phyloP scores from a whole-genome alignment of 805 yeast genomes.

The Nakazawaea laoshanensis region DNA sequence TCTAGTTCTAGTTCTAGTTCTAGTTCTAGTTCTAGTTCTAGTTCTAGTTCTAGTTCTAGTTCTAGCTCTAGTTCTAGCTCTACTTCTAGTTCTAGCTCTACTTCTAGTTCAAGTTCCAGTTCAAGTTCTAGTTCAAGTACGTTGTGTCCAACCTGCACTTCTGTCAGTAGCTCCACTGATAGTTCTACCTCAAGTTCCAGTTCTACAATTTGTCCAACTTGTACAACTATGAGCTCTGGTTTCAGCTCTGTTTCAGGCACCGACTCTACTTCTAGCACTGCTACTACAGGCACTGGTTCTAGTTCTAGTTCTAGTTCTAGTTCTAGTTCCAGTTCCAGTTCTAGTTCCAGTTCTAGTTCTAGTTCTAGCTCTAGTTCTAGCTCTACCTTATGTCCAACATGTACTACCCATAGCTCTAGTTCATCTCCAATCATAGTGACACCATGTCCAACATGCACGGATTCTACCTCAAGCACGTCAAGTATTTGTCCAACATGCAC shows the following conservation, averaged over 20 bases:
- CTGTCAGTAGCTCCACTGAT: background rate
- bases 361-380: background rate
- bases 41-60: conserved; percentile 1
- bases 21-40: background rate
- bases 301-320: background rate
- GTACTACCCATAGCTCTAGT: background rate
- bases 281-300: background rate
- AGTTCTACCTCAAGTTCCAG: background rate
- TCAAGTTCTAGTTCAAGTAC: background rate
- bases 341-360: background rate
- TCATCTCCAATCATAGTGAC: too few relatives aligned
- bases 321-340: background rate
- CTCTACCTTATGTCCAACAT: background rate
- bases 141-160: background rate
- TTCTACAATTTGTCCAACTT: background rate
- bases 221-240: background rate
- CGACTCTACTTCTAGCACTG: background rate
- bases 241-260: background rate
- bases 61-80: background rate
- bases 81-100: background rate
- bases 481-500: too few relatives aligned
- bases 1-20: background rate
- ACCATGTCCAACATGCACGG: too few relatives aligned
- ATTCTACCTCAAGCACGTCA: too few relatives aligned
- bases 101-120: conserved; percentile 1